Evolutionary conservation across 305 asterid species (phyloP).

Genomic region (Fraxinus floribunda): DNA sequence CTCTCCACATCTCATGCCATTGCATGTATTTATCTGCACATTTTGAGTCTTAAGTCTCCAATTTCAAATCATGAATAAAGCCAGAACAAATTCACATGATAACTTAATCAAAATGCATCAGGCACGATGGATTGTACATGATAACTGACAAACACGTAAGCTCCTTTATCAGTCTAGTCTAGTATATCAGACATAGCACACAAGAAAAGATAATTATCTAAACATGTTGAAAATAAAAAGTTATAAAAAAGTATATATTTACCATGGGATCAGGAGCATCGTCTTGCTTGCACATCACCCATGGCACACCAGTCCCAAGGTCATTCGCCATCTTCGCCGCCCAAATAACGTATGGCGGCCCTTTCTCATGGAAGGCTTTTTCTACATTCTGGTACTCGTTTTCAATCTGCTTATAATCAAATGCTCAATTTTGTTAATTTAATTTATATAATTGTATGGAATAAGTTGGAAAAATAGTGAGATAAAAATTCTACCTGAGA

Average conservation of each 20-base stretch:
- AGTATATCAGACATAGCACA: background rate
- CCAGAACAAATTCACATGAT: background rate
- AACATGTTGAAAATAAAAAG: background rate
- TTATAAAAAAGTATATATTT: too few relatives aligned
- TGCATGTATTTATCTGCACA: slow-evolving; percentile 82
- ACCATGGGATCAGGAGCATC: slow-evolving; percentile 92
- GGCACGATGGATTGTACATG: background rate
- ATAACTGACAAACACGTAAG: background rate
- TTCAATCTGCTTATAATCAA: slow-evolving; percentile 52
- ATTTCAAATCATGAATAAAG: background rate
- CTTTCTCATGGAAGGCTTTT: slow-evolving; percentile 42
- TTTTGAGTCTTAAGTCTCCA: background rate
- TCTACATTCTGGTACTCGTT: slow-evolving; percentile 83
- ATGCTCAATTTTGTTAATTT: background rate
- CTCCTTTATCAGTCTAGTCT: background rate
- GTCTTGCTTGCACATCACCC: slow-evolving; percentile 93
- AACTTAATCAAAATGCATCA: background rate
- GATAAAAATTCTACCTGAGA: slow-evolving; percentile 52
- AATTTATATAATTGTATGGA: background rate
- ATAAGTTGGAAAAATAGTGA: background rate
- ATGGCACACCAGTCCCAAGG: slow-evolving; percentile 78
- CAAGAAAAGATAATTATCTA: background rate
- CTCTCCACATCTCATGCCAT: slow-evolving; percentile 78
- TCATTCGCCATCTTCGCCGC: slow-evolving; percentile 80
- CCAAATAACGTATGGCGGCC: slow-evolving; percentile 76